These are phyloP conservation scores for Claviceps pazoutovae DNA, from an alignment of 2,329 filamentous ascomycete genomes.

Conservation along the genomic window DNA sequence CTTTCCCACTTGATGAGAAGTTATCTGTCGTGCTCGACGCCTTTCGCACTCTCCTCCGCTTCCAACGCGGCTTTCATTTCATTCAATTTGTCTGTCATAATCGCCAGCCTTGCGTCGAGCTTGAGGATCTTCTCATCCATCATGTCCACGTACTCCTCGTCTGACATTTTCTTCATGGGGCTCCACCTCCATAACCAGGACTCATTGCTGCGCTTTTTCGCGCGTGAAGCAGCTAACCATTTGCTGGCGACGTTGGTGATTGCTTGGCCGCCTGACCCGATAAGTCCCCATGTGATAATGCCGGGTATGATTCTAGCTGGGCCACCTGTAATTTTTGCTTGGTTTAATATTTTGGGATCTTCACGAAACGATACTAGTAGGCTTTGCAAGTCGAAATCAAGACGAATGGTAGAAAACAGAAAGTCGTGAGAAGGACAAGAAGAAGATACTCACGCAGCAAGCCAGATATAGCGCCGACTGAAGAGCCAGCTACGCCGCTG, in stretches of 20 bases:
- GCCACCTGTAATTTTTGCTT: slow-evolving; percentile 25
- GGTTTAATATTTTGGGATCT: neutral
- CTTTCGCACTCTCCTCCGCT: slow-evolving; percentile 3
- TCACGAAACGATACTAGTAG: neutral
- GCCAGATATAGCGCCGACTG: slow-evolving; percentile 49
- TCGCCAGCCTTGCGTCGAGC: slow-evolving; percentile 32
- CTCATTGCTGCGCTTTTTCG: slow-evolving; percentile 24
- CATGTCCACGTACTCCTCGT: slow-evolving; percentile 59
- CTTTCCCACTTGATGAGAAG: too few species aligned
- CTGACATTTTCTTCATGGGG: slow-evolving; percentile 54
- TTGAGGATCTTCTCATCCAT: slow-evolving; percentile 56
- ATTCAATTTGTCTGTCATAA: too few species aligned
- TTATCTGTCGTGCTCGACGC: too few species aligned
- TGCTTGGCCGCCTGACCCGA: slow-evolving; percentile 27
- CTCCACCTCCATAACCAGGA: slow-evolving; percentile 48
- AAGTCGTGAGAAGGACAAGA: neutral
- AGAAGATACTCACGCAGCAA: slow-evolving; percentile 32
- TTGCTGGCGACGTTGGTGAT: slow-evolving; percentile 23
- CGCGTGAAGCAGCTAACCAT: slow-evolving; percentile 12
- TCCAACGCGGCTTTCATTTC: slow-evolving; percentile 32
- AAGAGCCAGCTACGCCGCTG: slow-evolving; percentile 56
- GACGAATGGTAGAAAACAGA: neutral
- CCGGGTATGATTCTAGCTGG: slow-evolving; percentile 39
- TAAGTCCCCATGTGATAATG: slow-evolving; percentile 31
- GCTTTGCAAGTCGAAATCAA: too few species aligned